Conservation (phyloP, 345 rosid species). For the Lumnitzera littorea region DNA sequence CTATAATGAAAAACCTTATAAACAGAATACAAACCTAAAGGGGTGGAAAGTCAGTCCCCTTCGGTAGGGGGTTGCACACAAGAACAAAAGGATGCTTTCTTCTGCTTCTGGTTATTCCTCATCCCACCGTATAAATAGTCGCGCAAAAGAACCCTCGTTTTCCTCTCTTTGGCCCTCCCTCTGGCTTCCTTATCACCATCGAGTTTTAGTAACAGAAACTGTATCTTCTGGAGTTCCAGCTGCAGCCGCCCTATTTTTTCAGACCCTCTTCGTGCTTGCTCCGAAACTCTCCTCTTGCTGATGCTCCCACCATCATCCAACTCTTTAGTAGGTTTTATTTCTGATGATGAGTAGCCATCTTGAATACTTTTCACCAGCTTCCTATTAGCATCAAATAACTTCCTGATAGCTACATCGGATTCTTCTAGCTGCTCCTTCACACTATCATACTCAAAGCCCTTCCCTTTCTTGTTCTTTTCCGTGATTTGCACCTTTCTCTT, state of each 20-base stretch:
- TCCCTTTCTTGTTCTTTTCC: constrained; percentile 52
- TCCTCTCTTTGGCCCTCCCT: constrained; percentile 46
- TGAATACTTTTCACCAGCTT: constrained; percentile 49
- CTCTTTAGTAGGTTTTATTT: constrained; percentile 33
- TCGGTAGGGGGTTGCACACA: constrained; percentile 64
- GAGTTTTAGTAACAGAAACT: constrained; percentile 58
- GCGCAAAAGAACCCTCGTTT: constrained; percentile 58
- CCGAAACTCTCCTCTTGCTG: constrained; percentile 45
- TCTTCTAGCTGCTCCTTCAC: constrained; percentile 78
- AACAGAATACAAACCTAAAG: too few species aligned
- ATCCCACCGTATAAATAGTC: constrained; percentile 73
- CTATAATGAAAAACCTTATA: too few species aligned
- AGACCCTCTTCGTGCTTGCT: constrained; percentile 75
- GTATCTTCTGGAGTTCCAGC: constrained; percentile 85
- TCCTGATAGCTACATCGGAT: constrained; percentile 55
- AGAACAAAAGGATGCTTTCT: constrained; percentile 60
- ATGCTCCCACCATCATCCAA: constrained; percentile 37
- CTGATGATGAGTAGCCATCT: constrained; percentile 31
- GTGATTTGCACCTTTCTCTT: constrained; percentile 61
- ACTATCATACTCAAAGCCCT: constrained; percentile 54
- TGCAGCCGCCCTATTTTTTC: constrained; percentile 86
- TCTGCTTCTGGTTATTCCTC: constrained; percentile 34
- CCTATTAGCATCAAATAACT: constrained; percentile 52
- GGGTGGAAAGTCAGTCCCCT: constrained; percentile 31
- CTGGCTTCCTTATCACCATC: constrained; percentile 57